Evolutionary conservation across 2,329 filamentous ascomycete species (phyloP), one percentile per base, ranked within the genome.

Genomic region (Colletotrichum sp.): DNA sequence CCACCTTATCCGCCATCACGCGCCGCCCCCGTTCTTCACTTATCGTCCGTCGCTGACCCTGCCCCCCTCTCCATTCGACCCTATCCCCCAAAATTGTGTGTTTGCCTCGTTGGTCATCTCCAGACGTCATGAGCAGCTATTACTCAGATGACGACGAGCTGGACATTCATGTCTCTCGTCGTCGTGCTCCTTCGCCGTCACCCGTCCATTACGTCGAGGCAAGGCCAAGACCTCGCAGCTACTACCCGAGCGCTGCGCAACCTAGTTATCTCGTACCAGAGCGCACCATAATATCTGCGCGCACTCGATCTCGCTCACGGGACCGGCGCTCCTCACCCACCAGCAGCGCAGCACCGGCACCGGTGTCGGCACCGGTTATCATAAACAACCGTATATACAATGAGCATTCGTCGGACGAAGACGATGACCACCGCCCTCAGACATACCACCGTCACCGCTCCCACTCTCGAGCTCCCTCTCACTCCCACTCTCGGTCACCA

Each of bases 321-420:
- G 88, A 90, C 77, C 87, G 88, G 39, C 86, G 86, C 21, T 85
- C 86, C 13, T 85, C 82, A 76, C 86, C 87, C 26, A 86, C 86
- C 8, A 81, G 79, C 59, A 77, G 71, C 67, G 80, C 77, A 71
- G 78, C 80, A 36, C 69, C 80, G 21, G 79, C 81, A 21, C 80
- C 77, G 66, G 80, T 81, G 32, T 80, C 79, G 39, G 80, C 83
- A 8, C 81, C 81, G 12, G 86, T 92, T 64, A 88, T 92, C 69
- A 92, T 92, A 81, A 90, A 91, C 80, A 92, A 91, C 81, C 86
- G 86, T 72, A 88, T 90, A 73, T 88, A 89, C 79, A 89, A 89
- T 76, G 86, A 88, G 26, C 79, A 87, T 68, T 88, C 87, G 24
- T 89, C 86, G 7, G 88, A 89, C 44, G 85, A 85, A 4, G 83